A percentile compares a stretch with the other conserved stretches of the same genome.
phyloP scores from a whole-genome alignment of 768 basidiomycete genomes.

The Leccinum aurantiacum region DNA sequence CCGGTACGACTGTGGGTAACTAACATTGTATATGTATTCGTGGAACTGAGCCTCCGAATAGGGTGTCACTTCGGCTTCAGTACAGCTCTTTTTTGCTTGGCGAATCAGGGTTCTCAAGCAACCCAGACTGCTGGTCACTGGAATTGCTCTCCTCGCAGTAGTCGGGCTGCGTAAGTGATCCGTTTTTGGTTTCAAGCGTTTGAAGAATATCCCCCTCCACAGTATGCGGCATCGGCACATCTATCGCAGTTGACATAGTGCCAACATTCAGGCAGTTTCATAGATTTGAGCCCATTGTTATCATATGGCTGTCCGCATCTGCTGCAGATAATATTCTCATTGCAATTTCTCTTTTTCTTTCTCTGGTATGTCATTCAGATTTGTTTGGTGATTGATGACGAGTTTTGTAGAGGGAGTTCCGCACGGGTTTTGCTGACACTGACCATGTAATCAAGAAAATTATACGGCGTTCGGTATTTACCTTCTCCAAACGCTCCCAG shows the following conservation, averaged over 20 bases:
- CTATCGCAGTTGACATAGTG: slow-evolving; percentile 30
- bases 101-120: slow-evolving; percentile 23
- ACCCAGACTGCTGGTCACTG: slow-evolving; percentile 8
- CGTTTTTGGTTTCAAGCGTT: background rate
- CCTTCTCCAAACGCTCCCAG: background rate
- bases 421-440: slow-evolving; percentile 38
- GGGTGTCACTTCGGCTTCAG: slow-evolving; percentile 28
- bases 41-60: slow-evolving; percentile 5
- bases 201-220: slow-evolving; percentile 5
- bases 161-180: slow-evolving; percentile 19
- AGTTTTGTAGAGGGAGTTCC: slow-evolving; percentile 32
- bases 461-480: slow-evolving; percentile 28
- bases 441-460: slow-evolving; percentile 40
- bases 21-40: background rate
- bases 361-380: slow-evolving; percentile 36
- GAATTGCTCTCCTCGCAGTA: slow-evolving; percentile 16
- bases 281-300: slow-evolving; percentile 32
- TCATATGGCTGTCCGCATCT: slow-evolving; percentile 46
- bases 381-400: background rate
- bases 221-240: slow-evolving; percentile 34
- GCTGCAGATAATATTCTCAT: slow-evolving; percentile 49
- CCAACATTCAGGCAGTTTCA: slow-evolving; percentile 30
- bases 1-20: slow-evolving; percentile 26
- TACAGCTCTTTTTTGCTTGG: slow-evolving; percentile 33
- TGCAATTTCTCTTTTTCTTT: slow-evolving; percentile 40